phyloP scores from a whole-genome alignment of 306 rosid species.

The Psophocarpus tetragonolobus region DNA sequence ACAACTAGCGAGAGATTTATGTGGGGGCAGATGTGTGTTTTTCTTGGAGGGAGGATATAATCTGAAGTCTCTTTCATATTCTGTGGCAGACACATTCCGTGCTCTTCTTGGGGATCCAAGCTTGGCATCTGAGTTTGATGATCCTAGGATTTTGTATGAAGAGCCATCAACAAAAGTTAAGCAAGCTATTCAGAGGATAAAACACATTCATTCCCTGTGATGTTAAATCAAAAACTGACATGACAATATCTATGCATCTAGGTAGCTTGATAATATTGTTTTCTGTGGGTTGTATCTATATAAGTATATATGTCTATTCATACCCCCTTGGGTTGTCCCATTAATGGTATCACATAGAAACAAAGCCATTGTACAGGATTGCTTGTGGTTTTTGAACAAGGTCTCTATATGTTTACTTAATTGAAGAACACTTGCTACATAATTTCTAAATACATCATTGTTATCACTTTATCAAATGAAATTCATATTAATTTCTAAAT shows the following conservation, averaged over 20 bases:
- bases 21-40: slow-evolving; percentile 73
- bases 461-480: not conserved
- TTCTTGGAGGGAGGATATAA: slow-evolving; percentile 97
- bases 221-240: slow-evolving; percentile 23
- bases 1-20: slow-evolving; percentile 74
- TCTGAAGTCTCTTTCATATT: slow-evolving; percentile 71
- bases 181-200: slow-evolving; percentile 67
- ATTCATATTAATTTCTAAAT: not conserved
- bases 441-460: not conserved
- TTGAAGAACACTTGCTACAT: not conserved
- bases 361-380: slow-evolving; percentile 26
- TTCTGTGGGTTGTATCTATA: slow-evolving; percentile 20
- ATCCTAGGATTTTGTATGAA: slow-evolving; percentile 72
- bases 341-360: slow-evolving; percentile 22
- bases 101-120: slow-evolving; percentile 84
- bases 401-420: not conserved
- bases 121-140: slow-evolving; percentile 75
- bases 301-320: slow-evolving; percentile 1
- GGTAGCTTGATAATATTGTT: not conserved
- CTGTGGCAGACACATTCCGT: slow-evolving; percentile 81
- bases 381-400: slow-evolving; percentile 2
- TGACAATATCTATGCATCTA: slow-evolving; percentile 20
- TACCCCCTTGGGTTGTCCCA: not conserved
- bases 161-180: slow-evolving; percentile 72
- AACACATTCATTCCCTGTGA: slow-evolving; percentile 60